Conservation (phyloP, 768 basidiomycete genomes). For the Tricholomella constricta region DNA sequence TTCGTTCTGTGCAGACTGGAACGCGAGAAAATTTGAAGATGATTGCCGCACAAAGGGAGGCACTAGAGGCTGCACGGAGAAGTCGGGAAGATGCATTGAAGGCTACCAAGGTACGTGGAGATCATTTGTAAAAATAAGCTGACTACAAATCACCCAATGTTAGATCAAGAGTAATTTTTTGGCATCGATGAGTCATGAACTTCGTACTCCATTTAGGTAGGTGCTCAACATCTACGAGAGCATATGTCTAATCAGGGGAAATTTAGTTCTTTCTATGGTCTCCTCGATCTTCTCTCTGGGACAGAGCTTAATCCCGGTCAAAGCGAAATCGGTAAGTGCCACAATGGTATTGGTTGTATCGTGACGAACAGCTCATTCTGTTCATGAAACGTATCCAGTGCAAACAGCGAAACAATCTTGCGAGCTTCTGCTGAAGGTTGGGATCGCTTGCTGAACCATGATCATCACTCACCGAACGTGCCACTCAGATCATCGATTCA, state of each 20-base stretch:
- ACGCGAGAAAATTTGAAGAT: conserved; percentile 76
- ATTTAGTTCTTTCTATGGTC: conserved; percentile 70
- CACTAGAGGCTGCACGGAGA: conserved; percentile 66
- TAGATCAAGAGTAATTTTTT: conserved; percentile 81
- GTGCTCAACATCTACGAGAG: neutral
- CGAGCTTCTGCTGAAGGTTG: conserved; percentile 69
- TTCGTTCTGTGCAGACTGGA: conserved; percentile 72
- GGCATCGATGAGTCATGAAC: conserved; percentile 77
- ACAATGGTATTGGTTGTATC: too few relatives aligned
- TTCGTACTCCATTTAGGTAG: conserved; percentile 76
- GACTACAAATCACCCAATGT: neutral
- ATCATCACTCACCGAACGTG: neutral
- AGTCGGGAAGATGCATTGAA: conserved; percentile 75
- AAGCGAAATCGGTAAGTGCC: conserved; percentile 58
- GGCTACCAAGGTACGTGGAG: conserved; percentile 59
- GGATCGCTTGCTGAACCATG: neutral
- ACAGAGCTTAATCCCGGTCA: conserved; percentile 71
- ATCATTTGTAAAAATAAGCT: neutral
- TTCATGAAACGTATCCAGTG: conserved; percentile 36
- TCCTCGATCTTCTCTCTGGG: conserved; percentile 71
- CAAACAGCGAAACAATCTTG: conserved; percentile 81
- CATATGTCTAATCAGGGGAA: conserved; percentile 2
- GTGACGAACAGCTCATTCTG: neutral
- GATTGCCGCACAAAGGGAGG: conserved; percentile 72
- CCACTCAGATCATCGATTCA: conserved; percentile 68